phyloP scores from a whole-genome alignment of 78 protist genomes.

The Protostelium mycophagum region DNA sequence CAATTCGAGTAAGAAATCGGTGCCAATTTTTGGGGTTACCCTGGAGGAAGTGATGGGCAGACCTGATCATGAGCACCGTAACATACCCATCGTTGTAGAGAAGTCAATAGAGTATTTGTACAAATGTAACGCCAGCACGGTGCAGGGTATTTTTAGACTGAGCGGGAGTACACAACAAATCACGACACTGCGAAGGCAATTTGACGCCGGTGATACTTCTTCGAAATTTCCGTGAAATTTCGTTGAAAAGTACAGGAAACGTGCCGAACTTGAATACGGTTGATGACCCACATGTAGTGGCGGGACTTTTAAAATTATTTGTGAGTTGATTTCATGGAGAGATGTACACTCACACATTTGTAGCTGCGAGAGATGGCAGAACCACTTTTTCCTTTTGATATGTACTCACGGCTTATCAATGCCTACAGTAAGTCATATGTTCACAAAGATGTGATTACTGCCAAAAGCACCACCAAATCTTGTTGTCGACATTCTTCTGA shows the following conservation, averaged over 20 bases:
- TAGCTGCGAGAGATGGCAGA: conserved; percentile 29
- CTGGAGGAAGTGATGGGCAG: conserved; percentile 33
- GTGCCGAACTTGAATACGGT: conserved; percentile 27
- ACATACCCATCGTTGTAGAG: conserved; percentile 22
- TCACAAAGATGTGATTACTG: neutral
- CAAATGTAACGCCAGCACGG: conserved; percentile 12
- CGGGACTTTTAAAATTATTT: conserved; percentile 36
- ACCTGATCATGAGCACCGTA: conserved; percentile 23
- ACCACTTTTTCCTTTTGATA: conserved; percentile 41
- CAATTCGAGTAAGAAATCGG: conserved; percentile 14
- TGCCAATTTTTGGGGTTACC: conserved; percentile 44
- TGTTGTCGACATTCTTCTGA: neutral
- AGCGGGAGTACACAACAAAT: conserved; percentile 41
- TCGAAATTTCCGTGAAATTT: neutral
- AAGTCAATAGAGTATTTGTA: conserved; percentile 18
- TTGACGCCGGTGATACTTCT: conserved; percentile 28
- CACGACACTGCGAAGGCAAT: conserved; percentile 21
- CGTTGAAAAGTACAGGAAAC: conserved; percentile 1
- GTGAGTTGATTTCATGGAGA: too few species aligned
- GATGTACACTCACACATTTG: neutral
- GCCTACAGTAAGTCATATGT: conserved; percentile 18
- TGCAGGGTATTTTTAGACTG: conserved; percentile 49
- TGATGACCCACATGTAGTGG: conserved; percentile 47
- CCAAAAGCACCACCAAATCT: neutral
- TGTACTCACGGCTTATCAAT: conserved; percentile 40